Conservation (phyloP, 306 rosid genomes). For the Citrullus mucosospermus region DNA sequence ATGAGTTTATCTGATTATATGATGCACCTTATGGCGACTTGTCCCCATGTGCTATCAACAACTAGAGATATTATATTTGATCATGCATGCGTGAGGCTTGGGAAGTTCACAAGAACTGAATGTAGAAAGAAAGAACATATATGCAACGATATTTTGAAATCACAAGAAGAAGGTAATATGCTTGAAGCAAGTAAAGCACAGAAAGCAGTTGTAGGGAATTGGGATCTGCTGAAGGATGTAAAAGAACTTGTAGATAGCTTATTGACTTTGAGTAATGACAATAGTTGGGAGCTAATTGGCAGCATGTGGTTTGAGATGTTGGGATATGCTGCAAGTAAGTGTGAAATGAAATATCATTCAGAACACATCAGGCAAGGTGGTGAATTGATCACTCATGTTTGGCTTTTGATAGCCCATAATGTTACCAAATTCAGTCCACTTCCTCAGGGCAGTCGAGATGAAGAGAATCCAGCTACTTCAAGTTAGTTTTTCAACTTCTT, state of each 20-base stretch:
- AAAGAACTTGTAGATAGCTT: constrained; percentile 32
- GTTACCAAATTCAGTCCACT: constrained; percentile 32
- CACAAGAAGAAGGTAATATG: constrained; percentile 7
- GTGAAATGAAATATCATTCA: constrained; percentile 39
- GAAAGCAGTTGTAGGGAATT: constrained; percentile 39
- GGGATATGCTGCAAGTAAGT: constrained; percentile 54
- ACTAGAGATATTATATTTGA: constrained; percentile 28
- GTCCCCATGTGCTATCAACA: constrained; percentile 35
- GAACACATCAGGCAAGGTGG: constrained; percentile 61
- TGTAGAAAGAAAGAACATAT: constrained; percentile 22
- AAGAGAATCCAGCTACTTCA: constrained; percentile 1
- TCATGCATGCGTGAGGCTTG: constrained; percentile 26
- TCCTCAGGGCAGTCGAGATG: not conserved
- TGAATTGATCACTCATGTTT: constrained; percentile 60
- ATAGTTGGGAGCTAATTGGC: constrained; percentile 37
- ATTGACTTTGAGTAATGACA: constrained; percentile 10
- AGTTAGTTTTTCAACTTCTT: not conserved
- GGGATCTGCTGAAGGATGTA: constrained; percentile 35
- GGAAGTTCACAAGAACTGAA: constrained; percentile 12
- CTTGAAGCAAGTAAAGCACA: constrained; percentile 10
- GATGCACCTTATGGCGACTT: constrained; percentile 44
- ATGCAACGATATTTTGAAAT: constrained; percentile 16
- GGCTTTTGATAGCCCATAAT: constrained; percentile 51
- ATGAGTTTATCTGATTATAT: constrained; percentile 43
- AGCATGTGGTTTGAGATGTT: constrained; percentile 64